Evolutionary conservation across 345 rosid species (phyloP), one percentile per base, ranked within the genome.

Genomic region (Microcos paniculata): DNA sequence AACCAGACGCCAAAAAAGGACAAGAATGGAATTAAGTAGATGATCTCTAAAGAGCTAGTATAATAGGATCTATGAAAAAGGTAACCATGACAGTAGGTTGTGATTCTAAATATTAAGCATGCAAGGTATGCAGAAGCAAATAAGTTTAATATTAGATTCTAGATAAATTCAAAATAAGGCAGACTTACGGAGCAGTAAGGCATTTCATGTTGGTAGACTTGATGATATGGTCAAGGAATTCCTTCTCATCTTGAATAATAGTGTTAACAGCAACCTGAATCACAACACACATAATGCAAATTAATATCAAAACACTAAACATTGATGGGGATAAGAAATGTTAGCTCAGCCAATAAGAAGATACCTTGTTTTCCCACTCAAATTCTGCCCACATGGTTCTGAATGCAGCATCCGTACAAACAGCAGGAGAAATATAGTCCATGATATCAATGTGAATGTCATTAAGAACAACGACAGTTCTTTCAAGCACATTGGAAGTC

Each of bases 381-480:
- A 94, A 94, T 76, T 94, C 98, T n/a, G 97, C 97, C 98, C 98
- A 96, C 99, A 96, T 96, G 24, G 96, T 85, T 81, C 97, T 88
- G 76, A 96, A 96, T 67, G 97, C 98, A 78, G 88, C 87, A 63
- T 96, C 99, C 28, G 94, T 78, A 75, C 99, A 93, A 74, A 84
- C 88, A 13, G 98, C 98, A 23, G 99, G 99, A 81, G 99, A 93
- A 70, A 95, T 95, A 57, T 94, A 94, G 83, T 94, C 98, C 97
- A 94, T 94, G 79, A 94, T 94, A 84, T 92, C 98, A 24, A 94
- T 92, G 56, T 94, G 98, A 76, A 94, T 94, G 82, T 94, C 97
- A 76, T 94, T 94, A 23, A 94, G 97, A 59, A 94, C 96, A 78
- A 94, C 96, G 10, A 94, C 97, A 0, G 83, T 92, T 35, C 98